Conservation (phyloP, 805 yeast genomes). For the Lachancea dasiensis region DNA sequence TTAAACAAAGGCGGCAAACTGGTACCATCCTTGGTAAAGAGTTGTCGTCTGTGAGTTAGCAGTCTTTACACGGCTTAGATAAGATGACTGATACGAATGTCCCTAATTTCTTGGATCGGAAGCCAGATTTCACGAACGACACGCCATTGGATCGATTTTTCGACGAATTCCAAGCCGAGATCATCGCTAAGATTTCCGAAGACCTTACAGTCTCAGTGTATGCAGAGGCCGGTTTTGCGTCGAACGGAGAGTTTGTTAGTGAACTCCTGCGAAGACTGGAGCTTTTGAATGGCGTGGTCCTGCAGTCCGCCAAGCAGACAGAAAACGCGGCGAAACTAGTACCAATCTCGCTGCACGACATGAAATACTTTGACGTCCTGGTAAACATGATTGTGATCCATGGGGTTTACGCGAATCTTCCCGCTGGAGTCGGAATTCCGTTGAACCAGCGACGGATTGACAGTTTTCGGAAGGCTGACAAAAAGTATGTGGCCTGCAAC, state of each 20-base stretch:
- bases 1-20: too few relatives aligned
- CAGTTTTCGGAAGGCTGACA: conserved; percentile 36
- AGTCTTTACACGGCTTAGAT: too few relatives aligned
- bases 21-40: too few relatives aligned
- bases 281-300: conserved; percentile 10
- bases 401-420: conserved; percentile 63
- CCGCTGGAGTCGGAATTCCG: conserved; percentile 56
- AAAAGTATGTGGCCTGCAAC: conserved; percentile 18
- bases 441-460: conserved; percentile 52
- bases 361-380: conserved; percentile 63
- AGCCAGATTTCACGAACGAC: conserved; percentile 30
- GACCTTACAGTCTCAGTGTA: conserved; percentile 11
- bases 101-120: conserved; percentile 14
- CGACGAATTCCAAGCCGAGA: conserved; percentile 13
- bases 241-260: conserved; percentile 17
- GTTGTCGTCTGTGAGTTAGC: too few relatives aligned
- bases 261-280: conserved; percentile 16
- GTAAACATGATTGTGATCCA: conserved; percentile 59
- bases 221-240: conserved; percentile 11
- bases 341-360: conserved; percentile 77
- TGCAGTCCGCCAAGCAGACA: conserved; percentile 9
- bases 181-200: conserved; percentile 14
- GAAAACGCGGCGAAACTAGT: conserved; percentile 30
- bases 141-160: conserved; percentile 34
- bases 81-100: conserved; percentile 5